A percentile compares a stretch with the other conserved stretches of the same genome.
Evolutionary conservation across 1,284 basidiomycete genomes (phyloP).

Genomic region (Ganoderma resinaceum): DNA sequence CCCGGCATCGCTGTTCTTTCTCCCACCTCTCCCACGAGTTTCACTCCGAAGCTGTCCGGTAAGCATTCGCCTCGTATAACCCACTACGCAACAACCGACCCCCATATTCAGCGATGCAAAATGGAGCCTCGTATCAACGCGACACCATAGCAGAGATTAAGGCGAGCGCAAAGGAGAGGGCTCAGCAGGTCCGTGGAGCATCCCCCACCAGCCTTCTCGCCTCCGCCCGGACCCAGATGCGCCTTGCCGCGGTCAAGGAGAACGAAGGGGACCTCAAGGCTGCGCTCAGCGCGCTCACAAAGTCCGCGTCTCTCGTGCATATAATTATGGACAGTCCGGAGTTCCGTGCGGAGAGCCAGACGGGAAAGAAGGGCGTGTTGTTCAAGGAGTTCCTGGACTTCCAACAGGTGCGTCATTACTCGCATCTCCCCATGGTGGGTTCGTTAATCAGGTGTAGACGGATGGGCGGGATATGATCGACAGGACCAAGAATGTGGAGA

Average conservation of each 20-base stretch:
- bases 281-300: slow-evolving; percentile 64
- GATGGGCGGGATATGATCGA: slow-evolving; percentile 57
- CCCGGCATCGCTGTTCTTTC: slow-evolving; percentile 43
- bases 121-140: slow-evolving; percentile 39
- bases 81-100: slow-evolving; percentile 16
- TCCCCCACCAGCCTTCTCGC: slow-evolving; percentile 64
- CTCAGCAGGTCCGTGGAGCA: slow-evolving; percentile 59
- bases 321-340: slow-evolving; percentile 66
- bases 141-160: slow-evolving; percentile 69
- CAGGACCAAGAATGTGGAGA: slow-evolving; percentile 59
- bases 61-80: slow-evolving; percentile 17
- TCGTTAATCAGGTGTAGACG: slow-evolving; percentile 44
- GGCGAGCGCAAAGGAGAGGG: slow-evolving; percentile 62
- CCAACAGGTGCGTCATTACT: slow-evolving; percentile 54
- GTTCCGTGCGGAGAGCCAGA: slow-evolving; percentile 54
- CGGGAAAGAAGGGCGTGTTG: slow-evolving; percentile 54
- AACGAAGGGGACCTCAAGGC: slow-evolving; percentile 62
- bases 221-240: slow-evolving; percentile 62
- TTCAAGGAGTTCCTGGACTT: slow-evolving; percentile 66
- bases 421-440: background rate
- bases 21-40: slow-evolving; percentile 37
- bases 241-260: slow-evolving; percentile 57
- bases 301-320: slow-evolving; percentile 62
- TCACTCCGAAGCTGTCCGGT: slow-evolving; percentile 37
- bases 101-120: slow-evolving; percentile 41